Conservation (phyloP, 148 eudicot species). For the Hydrangea macrophylla region DNA sequence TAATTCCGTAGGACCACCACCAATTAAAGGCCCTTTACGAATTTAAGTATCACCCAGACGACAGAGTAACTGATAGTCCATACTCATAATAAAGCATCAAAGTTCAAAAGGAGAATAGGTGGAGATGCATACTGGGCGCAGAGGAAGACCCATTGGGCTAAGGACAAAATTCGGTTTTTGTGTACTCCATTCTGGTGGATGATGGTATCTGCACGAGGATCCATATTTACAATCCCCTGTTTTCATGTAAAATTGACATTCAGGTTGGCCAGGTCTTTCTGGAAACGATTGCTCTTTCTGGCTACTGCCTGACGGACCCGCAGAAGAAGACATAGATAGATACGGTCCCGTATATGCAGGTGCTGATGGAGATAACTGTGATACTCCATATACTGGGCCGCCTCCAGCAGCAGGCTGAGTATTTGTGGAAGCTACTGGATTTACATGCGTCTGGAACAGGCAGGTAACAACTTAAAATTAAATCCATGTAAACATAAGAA, state of each 20-base stretch:
- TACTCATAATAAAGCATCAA: not conserved
- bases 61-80: not conserved
- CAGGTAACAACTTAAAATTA: constrained; percentile 10
- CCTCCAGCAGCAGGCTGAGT: constrained; percentile 46
- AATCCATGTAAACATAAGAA: too few relatives aligned
- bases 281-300: constrained; percentile 69
- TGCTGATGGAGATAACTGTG: constrained; percentile 70
- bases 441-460: constrained; percentile 48
- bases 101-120: not conserved
- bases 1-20: too few relatives aligned
- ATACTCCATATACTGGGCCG: constrained; percentile 45
- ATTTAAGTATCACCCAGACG: too few relatives aligned
- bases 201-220: constrained; percentile 84
- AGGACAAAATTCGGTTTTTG: constrained; percentile 44
- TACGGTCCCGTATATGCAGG: constrained; percentile 55
- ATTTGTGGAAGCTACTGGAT: constrained; percentile 46
- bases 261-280: constrained; percentile 88
- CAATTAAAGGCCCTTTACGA: too few relatives aligned
- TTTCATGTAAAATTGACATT: constrained; percentile 83
- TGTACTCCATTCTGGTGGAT: constrained; percentile 68
- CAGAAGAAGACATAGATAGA: constrained; percentile 45
- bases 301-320: constrained; percentile 52
- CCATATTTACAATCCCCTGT: constrained; percentile 94
- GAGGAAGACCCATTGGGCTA: constrained; percentile 86
- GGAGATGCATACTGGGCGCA: constrained; percentile 68